Evolutionary conservation across 495 filamentous ascomycete genomes (phyloP), one percentile per base, ranked within the genome.

Genomic region (Talaromyces liani): DNA sequence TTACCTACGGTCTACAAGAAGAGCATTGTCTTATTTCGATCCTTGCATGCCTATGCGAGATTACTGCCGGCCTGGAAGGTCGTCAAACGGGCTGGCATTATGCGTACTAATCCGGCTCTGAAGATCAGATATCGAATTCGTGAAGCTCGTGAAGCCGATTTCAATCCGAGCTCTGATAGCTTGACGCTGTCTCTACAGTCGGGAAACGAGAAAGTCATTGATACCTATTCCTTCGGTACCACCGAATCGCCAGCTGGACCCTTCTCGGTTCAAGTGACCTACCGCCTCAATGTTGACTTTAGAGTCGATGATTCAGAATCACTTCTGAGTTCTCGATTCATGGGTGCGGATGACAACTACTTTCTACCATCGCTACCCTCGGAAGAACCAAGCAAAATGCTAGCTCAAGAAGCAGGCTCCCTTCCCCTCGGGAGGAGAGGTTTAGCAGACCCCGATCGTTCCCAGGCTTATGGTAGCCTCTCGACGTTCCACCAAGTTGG

Each of bases 1-100:
- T 78, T 97, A 56, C 92, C 94, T 4, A 93, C 91, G 24, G 87
- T 94, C 64, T 98, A 98, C 80, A 98, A 98, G 78, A 92, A 93
- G 76, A 88, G 87, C 68, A 94, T 98, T 65, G 88, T 98, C 62
- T 84, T 98, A 65, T 97, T 98, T 75, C 84, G 95, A 63, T 92
- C 92, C 8, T 81, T 98, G n/a, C 97, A 91, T 73, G 82, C 91
- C 14, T 89, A 88, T 60, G 84, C 90, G 27, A 90, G 89, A 67
- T 83, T 97, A 62, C 73, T 96, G 66, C 95, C 95, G 22, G 88
- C 91, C 25, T 96, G 89, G 89, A 95, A 89, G 77, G 88, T 96
- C 66, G 83, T 87, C 31, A 90, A 89, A 69, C 84, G 85, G 54
- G 78, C 89, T 63, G 82, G 85, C 8, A 93, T 90, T 69, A 76